A percentile compares a stretch with the other conserved stretches of the same genome.
Evolutionary conservation across 2,329 filamentous ascomycete genomes (phyloP).

Genomic region (Teratosphaeria pseudoeucalypti): DNA sequence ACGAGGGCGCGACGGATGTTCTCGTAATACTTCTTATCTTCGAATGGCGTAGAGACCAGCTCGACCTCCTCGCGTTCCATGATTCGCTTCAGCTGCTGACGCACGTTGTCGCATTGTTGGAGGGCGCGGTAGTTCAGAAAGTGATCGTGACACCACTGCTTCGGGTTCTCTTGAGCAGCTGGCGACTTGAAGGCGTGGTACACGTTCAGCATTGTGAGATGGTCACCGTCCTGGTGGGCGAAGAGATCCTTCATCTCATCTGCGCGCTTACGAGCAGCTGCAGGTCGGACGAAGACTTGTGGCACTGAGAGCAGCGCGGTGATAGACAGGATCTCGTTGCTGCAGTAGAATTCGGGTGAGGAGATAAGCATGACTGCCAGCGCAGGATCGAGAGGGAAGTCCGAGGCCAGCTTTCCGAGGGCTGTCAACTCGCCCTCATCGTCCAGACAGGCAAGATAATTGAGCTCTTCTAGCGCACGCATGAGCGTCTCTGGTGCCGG

Average conservation of each 20-base stretch:
- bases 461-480: conserved; percentile 92
- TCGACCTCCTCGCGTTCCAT: conserved; percentile 90
- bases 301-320: conserved; percentile 90
- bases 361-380: conserved; percentile 97
- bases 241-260: conserved; percentile 97
- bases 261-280: conserved; percentile 73
- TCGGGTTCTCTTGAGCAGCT: conserved; percentile 59
- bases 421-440: conserved; percentile 88
- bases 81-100: conserved; percentile 81
- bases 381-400: conserved; percentile 88
- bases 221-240: conserved; percentile 84
- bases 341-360: conserved; percentile 96
- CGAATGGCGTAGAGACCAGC: conserved; percentile 78
- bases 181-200: conserved; percentile 92
- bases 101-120: conserved; percentile 87
- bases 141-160: conserved; percentile 94
- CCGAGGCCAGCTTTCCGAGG: conserved; percentile 77
- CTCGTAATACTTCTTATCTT: conserved; percentile 94
- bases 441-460: conserved; percentile 91
- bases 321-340: conserved; percentile 93
- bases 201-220: conserved; percentile 90
- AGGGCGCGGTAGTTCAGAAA: conserved; percentile 84
- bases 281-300: conserved; percentile 83
- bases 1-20: conserved; percentile 92
- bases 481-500: conserved; percentile 97